Evolutionary conservation across 257 asterid species (phyloP).

Genomic region (Leonotis leonurus): DNA sequence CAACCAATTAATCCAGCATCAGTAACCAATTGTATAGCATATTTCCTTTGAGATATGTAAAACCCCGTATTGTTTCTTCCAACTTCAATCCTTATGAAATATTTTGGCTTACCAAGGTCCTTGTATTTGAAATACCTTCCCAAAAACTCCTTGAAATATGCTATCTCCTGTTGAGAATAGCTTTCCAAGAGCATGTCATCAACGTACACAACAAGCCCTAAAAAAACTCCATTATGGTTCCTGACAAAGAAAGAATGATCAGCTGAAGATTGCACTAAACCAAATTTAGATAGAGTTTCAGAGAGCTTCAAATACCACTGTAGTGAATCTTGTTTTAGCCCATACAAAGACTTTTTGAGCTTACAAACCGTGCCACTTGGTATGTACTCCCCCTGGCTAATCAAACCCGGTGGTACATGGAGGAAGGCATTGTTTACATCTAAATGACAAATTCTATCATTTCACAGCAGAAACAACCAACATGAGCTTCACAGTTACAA

Average conservation of each 20-base stretch:
- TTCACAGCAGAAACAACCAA: no score
- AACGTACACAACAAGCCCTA: background rate
- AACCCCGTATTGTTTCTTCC: background rate
- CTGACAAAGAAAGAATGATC: background rate
- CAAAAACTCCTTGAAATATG: no score
- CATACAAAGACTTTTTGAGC: background rate
- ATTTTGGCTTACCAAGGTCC: background rate
- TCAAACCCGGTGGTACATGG: no score
- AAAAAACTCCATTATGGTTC: background rate
- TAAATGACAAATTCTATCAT: no score
- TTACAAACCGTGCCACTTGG: background rate
- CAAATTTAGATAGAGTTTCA: background rate
- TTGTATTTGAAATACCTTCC: background rate
- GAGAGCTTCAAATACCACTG: background rate
- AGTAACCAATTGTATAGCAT: background rate
- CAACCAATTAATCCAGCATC: background rate
- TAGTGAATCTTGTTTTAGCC: background rate
- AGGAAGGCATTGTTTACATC: no score
- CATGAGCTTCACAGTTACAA: no score
- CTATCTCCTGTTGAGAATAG: no score
- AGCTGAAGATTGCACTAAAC: background rate
- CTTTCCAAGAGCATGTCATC: no score
- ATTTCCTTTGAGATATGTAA: background rate
- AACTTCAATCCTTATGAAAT: background rate
- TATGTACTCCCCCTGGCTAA: background rate